Base-by-base conservation (phyloP, 2,329 filamentous ascomycete genomes). In the Stagonosporopsis rhizophila region DNA sequence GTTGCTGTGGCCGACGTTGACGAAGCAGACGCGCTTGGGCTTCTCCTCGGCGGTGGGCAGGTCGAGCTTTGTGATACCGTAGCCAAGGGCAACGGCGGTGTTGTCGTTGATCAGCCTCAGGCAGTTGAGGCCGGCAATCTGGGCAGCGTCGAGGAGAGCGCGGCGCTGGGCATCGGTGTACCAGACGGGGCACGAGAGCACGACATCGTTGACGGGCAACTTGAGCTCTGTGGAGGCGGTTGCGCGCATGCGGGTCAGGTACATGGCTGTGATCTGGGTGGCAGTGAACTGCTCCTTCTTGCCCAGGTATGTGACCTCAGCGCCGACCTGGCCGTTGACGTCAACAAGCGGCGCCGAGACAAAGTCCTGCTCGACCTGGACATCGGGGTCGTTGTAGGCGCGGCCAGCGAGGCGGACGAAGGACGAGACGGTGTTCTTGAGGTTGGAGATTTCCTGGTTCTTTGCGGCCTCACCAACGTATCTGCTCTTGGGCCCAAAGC, bases 401-500 rank as follows among this genome's bases (percentile, higher is more conserved):
- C 95, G 92, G 75, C 95, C 95, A 74, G 90, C 89, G 69, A 99
- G 88, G 73, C 95, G 91, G 83, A 96, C 96, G 72, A 99, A 86
- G 67, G 87, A 93, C 78, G 87, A 84, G 81, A 99, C 91, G 68
- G 95, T 99, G 86, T 99, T 99, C 85, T 98, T 99, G 74, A 98
- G 87, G 85, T 99, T 99, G 75, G 94, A 96, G 77, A 96, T 96
- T 82, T 99, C 95, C 82, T 97, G 94, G 67, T 94, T 98, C 87
- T 98, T 98, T 68, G 95, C 95, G 55, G 91, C 80, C 83, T 99
- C 95, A 67, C 95, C 95, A 65, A 99, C 86, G 78, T 96, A 96
- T 82, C 95, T 90, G 79, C 86, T 88, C 82, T 96, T 96, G 77
- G 92, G 89, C 58, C 92, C 92, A 79, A 99, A 99, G 73, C 92